Evolutionary conservation across 805 yeast genomes (phyloP), one percentile per base, ranked within the genome.

Genomic region (Candida sakaeoensis): DNA sequence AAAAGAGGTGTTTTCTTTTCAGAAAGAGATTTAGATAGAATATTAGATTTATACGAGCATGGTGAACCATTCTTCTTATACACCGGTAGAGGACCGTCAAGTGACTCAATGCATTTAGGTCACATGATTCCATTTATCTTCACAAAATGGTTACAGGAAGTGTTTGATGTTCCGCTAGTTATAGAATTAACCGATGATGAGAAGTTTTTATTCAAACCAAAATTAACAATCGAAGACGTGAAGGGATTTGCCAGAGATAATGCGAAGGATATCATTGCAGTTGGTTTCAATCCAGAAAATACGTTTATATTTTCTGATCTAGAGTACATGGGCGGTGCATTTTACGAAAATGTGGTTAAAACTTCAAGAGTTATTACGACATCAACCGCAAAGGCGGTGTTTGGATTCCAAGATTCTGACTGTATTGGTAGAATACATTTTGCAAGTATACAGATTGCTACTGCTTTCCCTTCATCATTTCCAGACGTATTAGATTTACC

Each of bases 121-220:
- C 99, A 93, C 63, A 82, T 91, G 89, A 77, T 90, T 45, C 99
- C 99, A 13, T 93, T 93, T 58, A 63, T 85, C 23, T 93, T 93
- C 71, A 93, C 99, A 41, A 89, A 90, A 64, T 93, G 98, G 98
- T 74, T 93, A 54, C 99, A 93, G 64, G 97, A 91, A 33, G 98
- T 91, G 2, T 93, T 93, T 60, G 98, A 93, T 59, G 96, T 79
- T 43, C 98, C 99, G 15, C 73, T 93, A 47, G 95, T 93, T 27
- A 80, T 93, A 51, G 97, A 93, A 64, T 68, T 88, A 65, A 90
- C 97, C 3, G 99, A 93, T 61, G 99, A 93, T 62, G 99, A 93
- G 64, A 93, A 93, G 70, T 93, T 93, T 61, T 65, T 93, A 54
- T 93, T 93, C 75, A 93, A 93, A 67, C 96, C 75, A 50, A 83